Evolutionary conservation across 1,139 yeast genomes (phyloP).

Genomic region (Suhomyces bribrorum): DNA sequence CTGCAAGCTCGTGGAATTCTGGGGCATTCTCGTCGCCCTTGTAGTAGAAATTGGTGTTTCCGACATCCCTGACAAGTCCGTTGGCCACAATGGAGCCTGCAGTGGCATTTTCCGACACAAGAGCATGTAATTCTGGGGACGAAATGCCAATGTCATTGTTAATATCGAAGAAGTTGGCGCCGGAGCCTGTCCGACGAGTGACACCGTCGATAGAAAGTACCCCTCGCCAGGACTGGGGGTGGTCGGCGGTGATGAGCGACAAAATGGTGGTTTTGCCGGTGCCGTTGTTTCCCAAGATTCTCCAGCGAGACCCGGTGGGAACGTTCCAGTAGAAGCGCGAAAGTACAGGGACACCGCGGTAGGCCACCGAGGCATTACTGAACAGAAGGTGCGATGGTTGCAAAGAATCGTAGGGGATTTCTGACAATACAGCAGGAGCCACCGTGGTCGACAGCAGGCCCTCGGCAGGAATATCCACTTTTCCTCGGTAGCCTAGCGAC

Average conservation of each 20-base stretch:
- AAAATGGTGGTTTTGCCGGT: slow-evolving; percentile 89
- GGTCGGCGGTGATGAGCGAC: slow-evolving; percentile 87
- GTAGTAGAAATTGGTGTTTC: slow-evolving; percentile 50
- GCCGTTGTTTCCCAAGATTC: slow-evolving; percentile 86
- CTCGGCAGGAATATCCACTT: slow-evolving; percentile 14
- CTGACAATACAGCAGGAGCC: slow-evolving; percentile 6
- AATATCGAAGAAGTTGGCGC: slow-evolving; percentile 72
- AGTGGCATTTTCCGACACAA: slow-evolving; percentile 63
- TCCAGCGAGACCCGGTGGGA: slow-evolving; percentile 78
- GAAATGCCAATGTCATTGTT: slow-evolving; percentile 82
- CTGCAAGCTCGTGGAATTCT: slow-evolving; percentile 22
- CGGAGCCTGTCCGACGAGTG: slow-evolving; percentile 69
- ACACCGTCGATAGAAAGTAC: slow-evolving; percentile 64
- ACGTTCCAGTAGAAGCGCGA: slow-evolving; percentile 66
- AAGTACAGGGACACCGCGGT: slow-evolving; percentile 62
- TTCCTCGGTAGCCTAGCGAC: slow-evolving; percentile 46
- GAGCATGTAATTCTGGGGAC: slow-evolving; percentile 88
- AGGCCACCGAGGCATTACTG: slow-evolving; percentile 62
- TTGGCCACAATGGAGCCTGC: slow-evolving; percentile 66
- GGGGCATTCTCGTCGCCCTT: slow-evolving; percentile 16
- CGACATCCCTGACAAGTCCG: slow-evolving; percentile 62
- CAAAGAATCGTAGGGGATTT: slow-evolving; percentile 1
- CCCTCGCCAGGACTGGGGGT: slow-evolving; percentile 92
- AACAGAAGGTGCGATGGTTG: slow-evolving; percentile 52
- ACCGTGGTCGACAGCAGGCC: slow-evolving; percentile 7